Conservation (phyloP, 1,139 yeast species). For the Candida glucosophila region DNA sequence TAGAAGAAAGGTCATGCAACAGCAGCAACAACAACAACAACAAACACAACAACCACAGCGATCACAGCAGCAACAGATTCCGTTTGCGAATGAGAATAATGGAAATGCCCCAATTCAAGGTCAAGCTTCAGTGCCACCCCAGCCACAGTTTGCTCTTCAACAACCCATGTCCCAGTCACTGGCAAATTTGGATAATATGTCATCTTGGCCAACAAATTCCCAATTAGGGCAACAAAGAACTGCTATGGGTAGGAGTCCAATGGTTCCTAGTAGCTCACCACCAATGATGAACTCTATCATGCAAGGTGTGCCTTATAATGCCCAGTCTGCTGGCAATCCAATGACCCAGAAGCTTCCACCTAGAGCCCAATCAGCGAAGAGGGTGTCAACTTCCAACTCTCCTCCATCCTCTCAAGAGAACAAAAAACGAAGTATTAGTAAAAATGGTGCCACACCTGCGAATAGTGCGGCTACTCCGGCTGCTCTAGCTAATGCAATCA, state of each 20-base stretch:
- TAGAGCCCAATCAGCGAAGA: slow-evolving; percentile 13
- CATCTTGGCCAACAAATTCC: slow-evolving; percentile 14
- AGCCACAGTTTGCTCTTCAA: too few species aligned
- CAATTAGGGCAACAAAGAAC: slow-evolving; percentile 8
- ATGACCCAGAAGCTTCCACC: too few species aligned
- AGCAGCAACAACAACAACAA: slow-evolving; percentile 10
- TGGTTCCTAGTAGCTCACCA: slow-evolving; percentile 13
- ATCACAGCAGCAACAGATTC: slow-evolving; percentile 4
- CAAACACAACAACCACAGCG: slow-evolving; percentile 8
- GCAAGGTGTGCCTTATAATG: slow-evolving; percentile 2
- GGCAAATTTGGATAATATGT: slow-evolving; percentile 12
- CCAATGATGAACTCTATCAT: slow-evolving; percentile 4
- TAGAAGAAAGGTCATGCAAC: slow-evolving; percentile 26
- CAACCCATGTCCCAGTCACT: slow-evolving; percentile 4
- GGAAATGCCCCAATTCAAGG: slow-evolving; percentile 7
- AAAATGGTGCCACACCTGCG: slow-evolving; percentile 30
- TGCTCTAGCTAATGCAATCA: slow-evolving; percentile 29
- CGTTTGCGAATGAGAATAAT: too few species aligned
- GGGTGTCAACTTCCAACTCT: slow-evolving; percentile 10
- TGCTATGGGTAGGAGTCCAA: slow-evolving; percentile 14
- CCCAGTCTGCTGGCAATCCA: slow-evolving; percentile 6
- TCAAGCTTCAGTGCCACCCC: slow-evolving; percentile 6
- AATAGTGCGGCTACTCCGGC: slow-evolving; percentile 34
- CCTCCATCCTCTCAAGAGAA: slow-evolving; percentile 8
- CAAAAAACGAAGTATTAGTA: slow-evolving; percentile 20